Percentiles rank a stretch among this genome's conserved stretches.
Conservation (phyloP, 805 yeast species). For the Candida pseudofarinosa region DNA sequence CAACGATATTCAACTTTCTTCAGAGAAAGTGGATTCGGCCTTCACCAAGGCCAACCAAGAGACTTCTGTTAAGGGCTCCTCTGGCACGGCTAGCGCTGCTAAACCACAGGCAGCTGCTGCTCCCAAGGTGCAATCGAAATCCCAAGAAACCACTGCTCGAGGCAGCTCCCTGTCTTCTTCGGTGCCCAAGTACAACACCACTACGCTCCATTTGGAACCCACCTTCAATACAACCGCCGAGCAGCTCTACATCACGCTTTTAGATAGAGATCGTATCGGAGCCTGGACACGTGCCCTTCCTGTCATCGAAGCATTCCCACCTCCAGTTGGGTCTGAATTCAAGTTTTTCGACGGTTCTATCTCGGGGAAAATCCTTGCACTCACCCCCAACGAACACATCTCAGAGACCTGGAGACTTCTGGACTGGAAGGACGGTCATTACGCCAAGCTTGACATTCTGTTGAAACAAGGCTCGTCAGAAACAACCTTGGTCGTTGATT, state of each 20-base stretch:
- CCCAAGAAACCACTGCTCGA: conserved; percentile 9
- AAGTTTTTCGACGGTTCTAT: conserved; percentile 86
- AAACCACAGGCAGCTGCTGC: conserved; percentile 8
- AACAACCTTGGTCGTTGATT: conserved; percentile 71
- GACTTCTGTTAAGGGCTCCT: conserved; percentile 19
- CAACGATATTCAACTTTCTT: conserved; percentile 78
- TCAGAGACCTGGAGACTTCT: conserved; percentile 81
- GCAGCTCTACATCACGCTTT: conserved; percentile 72
- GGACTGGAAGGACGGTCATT: conserved; percentile 86
- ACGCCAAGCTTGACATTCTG: conserved; percentile 60
- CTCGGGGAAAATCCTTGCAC: conserved; percentile 59
- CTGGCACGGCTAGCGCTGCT: neutral
- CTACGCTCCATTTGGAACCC: conserved; percentile 72
- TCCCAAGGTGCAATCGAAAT: conserved; percentile 6
- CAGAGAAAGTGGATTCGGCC: conserved; percentile 35
- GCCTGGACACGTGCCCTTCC: conserved; percentile 87
- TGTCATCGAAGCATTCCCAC: conserved; percentile 46
- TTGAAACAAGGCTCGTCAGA: conserved; percentile 80
- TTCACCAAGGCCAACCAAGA: conserved; percentile 48
- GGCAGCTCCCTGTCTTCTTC: conserved; percentile 10
- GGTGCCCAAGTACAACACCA: conserved; percentile 71
- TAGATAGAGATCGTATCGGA: conserved; percentile 73
- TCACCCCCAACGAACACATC: conserved; percentile 56
- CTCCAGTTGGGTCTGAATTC: conserved; percentile 56
- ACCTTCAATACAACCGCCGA: conserved; percentile 84